phyloP scores from a whole-genome alignment of 2,329 filamentous ascomycete species.

The Xylaria sp. region DNA sequence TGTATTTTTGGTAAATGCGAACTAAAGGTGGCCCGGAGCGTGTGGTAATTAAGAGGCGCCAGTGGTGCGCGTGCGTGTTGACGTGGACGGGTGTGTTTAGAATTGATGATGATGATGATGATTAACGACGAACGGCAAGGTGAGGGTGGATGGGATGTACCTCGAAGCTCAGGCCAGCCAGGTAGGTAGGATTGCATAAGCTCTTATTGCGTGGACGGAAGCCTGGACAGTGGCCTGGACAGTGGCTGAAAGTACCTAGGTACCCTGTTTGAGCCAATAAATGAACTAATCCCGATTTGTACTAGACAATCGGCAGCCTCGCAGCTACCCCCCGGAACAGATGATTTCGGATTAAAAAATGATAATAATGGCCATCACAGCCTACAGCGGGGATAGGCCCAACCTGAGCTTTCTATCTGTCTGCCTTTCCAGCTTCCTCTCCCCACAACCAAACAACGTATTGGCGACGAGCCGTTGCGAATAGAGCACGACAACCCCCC shows the following conservation, averaged over 20 bases:
- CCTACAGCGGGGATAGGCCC: conserved; percentile 29
- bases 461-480: neutral
- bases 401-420: conserved; percentile 2
- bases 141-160: neutral
- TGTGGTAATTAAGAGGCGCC: neutral
- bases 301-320: conserved; percentile 36
- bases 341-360: conserved; percentile 34
- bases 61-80: too few species aligned
- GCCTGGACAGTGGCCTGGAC: conserved; percentile 10
- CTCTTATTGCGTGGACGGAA: conserved; percentile 34
- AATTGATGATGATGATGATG: conserved; percentile 21
- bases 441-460: neutral
- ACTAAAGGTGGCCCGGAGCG: neutral
- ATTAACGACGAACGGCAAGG: neutral
- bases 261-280: too few species aligned
- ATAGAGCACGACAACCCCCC: neutral
- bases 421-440: conserved; percentile 9
- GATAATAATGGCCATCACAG: conserved; percentile 27
- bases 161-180: neutral
- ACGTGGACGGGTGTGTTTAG: conserved; percentile 17
- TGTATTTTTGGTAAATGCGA: neutral
- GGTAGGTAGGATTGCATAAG: conserved; percentile 37
- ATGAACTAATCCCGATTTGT: conserved; percentile 20
- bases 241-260: too few species aligned
- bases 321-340: conserved; percentile 39